Evolutionary conservation across 2,329 filamentous ascomycete species (phyloP), one percentile per base, ranked within the genome.

Genomic region (Pseudocercospora ulei): DNA sequence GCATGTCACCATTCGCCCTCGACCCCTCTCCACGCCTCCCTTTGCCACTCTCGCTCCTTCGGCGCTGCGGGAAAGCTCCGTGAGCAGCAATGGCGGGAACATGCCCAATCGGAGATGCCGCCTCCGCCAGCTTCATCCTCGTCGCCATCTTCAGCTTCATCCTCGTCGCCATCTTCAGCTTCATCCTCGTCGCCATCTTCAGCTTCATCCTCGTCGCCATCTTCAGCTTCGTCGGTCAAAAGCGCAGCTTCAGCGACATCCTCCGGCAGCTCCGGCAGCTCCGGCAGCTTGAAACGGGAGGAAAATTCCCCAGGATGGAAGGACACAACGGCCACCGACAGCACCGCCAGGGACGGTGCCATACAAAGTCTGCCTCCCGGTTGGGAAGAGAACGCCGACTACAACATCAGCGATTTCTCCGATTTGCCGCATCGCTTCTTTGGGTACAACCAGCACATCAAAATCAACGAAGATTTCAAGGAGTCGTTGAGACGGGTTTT

Each of bases 401-500:
- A 78, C 44, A 70, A 76, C 46, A 82, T 87, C 53, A 75, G 75
- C 33, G 73, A 76, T 46, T 88, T 88, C 65, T 76, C 78, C 18
- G 72, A 88, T 56, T 70, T 90, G 13, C 83, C 83, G 2, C 78
- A 81, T 50, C 72, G 73, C 46, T 78, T 82, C 52, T 96, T 96
- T 53, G 90, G 90, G 9, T 79, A 87, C 53, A 98, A 98, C 54
- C 90, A 98, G 62, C 83, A 96, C 64, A 93, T 96, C 70, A 72
- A 85, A 44, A 92, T 96, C 57, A 92, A 96, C 58, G 78, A 85
- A 57, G 87, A 96, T 60, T 90, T 96, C 62, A 95, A 94, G 57
- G 82, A 95, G 62, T 80, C 80, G 7, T 65, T 98, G 54, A 77
- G 87, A 38, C 76, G 86, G 54, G 82, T 96, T 48, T 68, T 95